Conservation (phyloP, 768 basidiomycete species). For the Candolleomyces efflorescens region DNA sequence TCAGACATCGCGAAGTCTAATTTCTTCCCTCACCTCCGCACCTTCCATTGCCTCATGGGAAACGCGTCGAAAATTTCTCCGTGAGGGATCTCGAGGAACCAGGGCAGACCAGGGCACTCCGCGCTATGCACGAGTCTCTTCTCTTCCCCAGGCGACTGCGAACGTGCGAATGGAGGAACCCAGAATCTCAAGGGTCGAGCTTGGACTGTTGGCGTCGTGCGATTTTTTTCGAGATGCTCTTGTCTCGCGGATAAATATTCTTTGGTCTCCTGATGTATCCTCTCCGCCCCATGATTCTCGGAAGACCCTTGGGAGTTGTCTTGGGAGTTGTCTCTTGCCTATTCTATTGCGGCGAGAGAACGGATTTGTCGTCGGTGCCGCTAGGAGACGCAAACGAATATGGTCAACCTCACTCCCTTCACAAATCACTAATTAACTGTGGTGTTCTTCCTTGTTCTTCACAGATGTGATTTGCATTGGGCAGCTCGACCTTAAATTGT, state of each 20-base stretch:
- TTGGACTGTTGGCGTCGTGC: not conserved
- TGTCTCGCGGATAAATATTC: slow-evolving; percentile 1
- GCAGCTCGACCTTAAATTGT: not conserved
- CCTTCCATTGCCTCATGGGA: not conserved
- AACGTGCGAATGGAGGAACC: not conserved
- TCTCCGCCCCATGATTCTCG: not conserved
- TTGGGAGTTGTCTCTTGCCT: not conserved
- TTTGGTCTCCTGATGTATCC: not conserved
- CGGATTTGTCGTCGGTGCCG: not conserved
- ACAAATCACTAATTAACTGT: slow-evolving; percentile 3
- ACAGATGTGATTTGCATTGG: not conserved
- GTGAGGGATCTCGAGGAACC: too few species aligned
- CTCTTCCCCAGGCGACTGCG: not conserved
- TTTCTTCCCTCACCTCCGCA: not conserved
- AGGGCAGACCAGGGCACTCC: too few species aligned
- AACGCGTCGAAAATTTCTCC: not conserved
- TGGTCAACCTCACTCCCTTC: not conserved
- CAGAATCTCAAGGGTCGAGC: not conserved
- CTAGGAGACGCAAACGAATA: not conserved
- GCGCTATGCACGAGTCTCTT: too few species aligned
- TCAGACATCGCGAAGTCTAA: not conserved
- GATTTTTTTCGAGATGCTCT: not conserved
- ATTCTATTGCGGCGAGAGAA: not conserved
- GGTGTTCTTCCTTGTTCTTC: not conserved
- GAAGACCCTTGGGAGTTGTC: not conserved